These are phyloP conservation scores for Cyberlindnera amylophila DNA, from an alignment of 805 yeast genomes.

Conservation along the genomic window DNA sequence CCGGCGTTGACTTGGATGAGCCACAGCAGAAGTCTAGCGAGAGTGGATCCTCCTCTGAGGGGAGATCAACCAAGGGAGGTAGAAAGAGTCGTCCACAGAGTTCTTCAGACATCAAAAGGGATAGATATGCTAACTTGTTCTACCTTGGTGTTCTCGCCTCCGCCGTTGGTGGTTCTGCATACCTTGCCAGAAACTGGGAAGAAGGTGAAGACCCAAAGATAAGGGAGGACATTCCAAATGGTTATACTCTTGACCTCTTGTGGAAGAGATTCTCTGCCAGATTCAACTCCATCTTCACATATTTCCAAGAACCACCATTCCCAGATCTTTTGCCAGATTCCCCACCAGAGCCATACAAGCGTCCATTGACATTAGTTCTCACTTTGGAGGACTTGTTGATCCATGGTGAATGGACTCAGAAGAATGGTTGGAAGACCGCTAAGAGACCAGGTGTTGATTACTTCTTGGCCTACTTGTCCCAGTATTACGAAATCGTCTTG, in stretches of 20 bases:
- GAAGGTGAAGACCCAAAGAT: slow-evolving; percentile 63
- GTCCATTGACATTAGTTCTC: slow-evolving; percentile 87
- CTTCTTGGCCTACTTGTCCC: slow-evolving; percentile 89
- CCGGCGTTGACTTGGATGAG: slow-evolving; percentile 67
- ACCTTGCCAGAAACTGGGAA: slow-evolving; percentile 84
- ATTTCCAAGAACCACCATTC: slow-evolving; percentile 90
- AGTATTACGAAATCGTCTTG: slow-evolving; percentile 92
- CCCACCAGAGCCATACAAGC: slow-evolving; percentile 86
- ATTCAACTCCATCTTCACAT: slow-evolving; percentile 68
- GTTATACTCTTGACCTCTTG: slow-evolving; percentile 61
- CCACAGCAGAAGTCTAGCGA: slow-evolving; percentile 10
- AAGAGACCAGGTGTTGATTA: slow-evolving; percentile 98
- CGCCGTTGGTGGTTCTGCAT: slow-evolving; percentile 56
- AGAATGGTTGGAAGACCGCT: slow-evolving; percentile 96
- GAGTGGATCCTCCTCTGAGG: no score
- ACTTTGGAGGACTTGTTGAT: slow-evolving; percentile 86
- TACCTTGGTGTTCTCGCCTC: slow-evolving; percentile 51
- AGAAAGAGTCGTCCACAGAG: slow-evolving; percentile 53
- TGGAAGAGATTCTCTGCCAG: slow-evolving; percentile 70
- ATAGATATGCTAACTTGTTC: slow-evolving; percentile 71
- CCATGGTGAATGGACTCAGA: slow-evolving; percentile 88
- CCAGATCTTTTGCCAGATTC: slow-evolving; percentile 89
- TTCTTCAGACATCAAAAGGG: slow-evolving; percentile 77
- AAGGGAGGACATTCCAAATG: slow-evolving; percentile 53
- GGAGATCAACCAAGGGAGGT: neutral